Evolutionary conservation across 2,329 filamentous ascomycete species (phyloP).

Genomic region (Gaeumannomyces tritici): DNA sequence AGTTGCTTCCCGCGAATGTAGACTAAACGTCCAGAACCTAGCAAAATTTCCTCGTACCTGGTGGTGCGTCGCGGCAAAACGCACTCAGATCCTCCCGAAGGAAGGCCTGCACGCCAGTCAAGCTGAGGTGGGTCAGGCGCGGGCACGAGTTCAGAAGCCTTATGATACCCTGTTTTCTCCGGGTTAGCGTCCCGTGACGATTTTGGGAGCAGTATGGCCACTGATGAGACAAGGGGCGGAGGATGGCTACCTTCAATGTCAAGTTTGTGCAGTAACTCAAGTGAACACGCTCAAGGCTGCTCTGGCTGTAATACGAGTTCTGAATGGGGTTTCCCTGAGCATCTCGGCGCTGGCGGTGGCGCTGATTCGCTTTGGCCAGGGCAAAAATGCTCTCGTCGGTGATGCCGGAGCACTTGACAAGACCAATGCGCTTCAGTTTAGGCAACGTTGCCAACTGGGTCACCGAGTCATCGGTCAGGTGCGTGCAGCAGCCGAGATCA

Average conservation of each 20-base stretch:
- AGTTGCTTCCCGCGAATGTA: not conserved
- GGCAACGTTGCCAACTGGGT: slow-evolving; percentile 75
- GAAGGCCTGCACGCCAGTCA: slow-evolving; percentile 91
- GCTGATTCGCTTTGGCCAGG: slow-evolving; percentile 61
- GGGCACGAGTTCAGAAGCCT: slow-evolving; percentile 83
- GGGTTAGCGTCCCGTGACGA: not conserved
- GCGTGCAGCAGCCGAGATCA: slow-evolving; percentile 87
- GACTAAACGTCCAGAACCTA: not conserved
- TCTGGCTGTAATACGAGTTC: slow-evolving; percentile 44
- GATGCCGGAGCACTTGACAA: slow-evolving; percentile 88
- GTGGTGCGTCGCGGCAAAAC: slow-evolving; percentile 79
- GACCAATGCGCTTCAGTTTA: slow-evolving; percentile 86
- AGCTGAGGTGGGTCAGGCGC: slow-evolving; percentile 82
- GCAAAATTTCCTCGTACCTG: slow-evolving; percentile 37
- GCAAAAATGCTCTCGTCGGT: slow-evolving; percentile 84
- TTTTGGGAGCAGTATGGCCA: not conserved
- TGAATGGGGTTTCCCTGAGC: slow-evolving; percentile 34
- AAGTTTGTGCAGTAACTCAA: slow-evolving; percentile 88
- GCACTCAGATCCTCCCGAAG: slow-evolving; percentile 72
- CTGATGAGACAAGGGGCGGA: too few relatives aligned
- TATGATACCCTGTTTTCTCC: slow-evolving; percentile 64
- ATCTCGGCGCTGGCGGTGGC: slow-evolving; percentile 38
- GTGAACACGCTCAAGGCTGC: slow-evolving; percentile 84
- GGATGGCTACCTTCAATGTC: slow-evolving; percentile 58
- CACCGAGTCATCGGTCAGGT: slow-evolving; percentile 81